phyloP scores from a whole-genome alignment of 2,329 filamentous ascomycete genomes.

The Exophiala spinifera region DNA sequence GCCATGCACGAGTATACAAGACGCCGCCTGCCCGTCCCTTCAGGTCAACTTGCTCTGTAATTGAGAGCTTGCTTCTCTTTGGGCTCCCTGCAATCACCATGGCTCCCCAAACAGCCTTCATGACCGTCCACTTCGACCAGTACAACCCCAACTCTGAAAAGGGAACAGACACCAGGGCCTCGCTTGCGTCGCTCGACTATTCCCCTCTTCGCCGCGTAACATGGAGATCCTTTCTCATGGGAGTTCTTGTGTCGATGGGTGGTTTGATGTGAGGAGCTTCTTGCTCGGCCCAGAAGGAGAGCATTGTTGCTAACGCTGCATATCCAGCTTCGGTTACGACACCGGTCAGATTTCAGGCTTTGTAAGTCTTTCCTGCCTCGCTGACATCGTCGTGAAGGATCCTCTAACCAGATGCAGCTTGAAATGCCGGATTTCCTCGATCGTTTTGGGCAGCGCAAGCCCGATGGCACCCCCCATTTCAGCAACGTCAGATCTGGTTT shows the following conservation, averaged over 20 bases:
- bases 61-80: too few species aligned
- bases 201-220: constrained; percentile 33
- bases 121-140: constrained; percentile 19
- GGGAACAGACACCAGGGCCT: constrained; percentile 17
- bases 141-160: constrained; percentile 22
- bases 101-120: neutral
- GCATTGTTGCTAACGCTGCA: neutral
- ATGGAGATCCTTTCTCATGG: constrained; percentile 38
- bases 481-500: constrained; percentile 42
- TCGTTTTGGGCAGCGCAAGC: constrained; percentile 36
- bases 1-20: too few species aligned
- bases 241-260: constrained; percentile 45
- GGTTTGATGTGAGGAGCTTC: constrained; percentile 34
- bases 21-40: too few species aligned
- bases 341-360: constrained; percentile 47
- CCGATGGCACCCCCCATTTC: constrained; percentile 36
- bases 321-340: constrained; percentile 37
- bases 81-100: neutral
- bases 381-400: too few species aligned
- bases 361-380: neutral
- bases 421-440: constrained; percentile 41
- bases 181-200: constrained; percentile 25
- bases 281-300: neutral
- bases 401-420: constrained; percentile 18
- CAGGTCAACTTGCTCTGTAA: too few species aligned